Conservation (phyloP, 2,329 filamentous ascomycete species). For the Reticulascus tulasneorum region DNA sequence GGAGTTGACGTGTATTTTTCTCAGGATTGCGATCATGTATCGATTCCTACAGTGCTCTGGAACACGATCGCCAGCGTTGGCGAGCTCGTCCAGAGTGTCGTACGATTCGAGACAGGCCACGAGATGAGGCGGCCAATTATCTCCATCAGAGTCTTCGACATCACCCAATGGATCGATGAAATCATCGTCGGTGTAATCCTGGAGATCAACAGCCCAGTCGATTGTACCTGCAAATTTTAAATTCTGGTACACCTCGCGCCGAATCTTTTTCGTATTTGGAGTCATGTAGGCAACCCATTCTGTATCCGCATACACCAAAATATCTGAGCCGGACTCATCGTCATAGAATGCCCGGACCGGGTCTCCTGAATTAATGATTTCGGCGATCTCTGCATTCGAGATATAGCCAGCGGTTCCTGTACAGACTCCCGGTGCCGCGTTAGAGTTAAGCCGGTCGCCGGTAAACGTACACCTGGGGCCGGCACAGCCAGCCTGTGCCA, state of each 20-base stretch:
- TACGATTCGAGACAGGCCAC: too few species aligned
- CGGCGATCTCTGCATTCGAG: constrained; percentile 26
- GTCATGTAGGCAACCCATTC: constrained; percentile 27
- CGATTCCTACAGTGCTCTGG: too few species aligned
- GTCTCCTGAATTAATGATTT: constrained; percentile 13
- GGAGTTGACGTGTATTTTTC: too few species aligned
- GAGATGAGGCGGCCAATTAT: too few species aligned
- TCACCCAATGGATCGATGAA: too few species aligned
- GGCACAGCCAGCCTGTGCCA: constrained; percentile 23
- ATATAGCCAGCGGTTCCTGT: constrained; percentile 29
- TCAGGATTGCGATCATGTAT: too few species aligned
- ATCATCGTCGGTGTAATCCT: constrained; percentile 1
- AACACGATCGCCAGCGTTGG: too few species aligned
- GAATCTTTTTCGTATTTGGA: too few species aligned
- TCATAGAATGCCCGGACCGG: neutral
- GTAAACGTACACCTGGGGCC: constrained; percentile 21
- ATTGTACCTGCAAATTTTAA: neutral
- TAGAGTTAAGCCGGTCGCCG: constrained; percentile 13
- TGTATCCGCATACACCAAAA: constrained; percentile 6
- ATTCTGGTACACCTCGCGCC: too few species aligned
- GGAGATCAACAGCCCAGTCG: constrained; percentile 6
- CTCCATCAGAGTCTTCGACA: too few species aligned
- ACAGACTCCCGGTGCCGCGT: too few species aligned
- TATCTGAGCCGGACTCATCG: neutral
- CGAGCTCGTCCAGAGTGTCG: too few species aligned